Conservation (phyloP, 495 filamentous ascomycete species). For the Penicillium tannophilum region DNA sequence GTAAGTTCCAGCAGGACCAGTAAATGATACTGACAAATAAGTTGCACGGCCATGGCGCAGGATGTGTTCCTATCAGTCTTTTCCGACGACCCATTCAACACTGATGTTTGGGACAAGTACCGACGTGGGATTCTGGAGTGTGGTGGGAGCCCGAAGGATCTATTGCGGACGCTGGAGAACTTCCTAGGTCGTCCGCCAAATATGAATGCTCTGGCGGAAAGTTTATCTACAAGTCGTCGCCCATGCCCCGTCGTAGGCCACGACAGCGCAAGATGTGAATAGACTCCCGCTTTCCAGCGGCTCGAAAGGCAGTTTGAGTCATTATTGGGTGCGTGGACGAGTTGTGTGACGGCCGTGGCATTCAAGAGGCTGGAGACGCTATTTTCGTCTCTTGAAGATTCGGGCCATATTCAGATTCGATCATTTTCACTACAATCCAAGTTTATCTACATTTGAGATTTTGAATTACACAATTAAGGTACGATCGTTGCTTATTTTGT, state of each 20-base stretch:
- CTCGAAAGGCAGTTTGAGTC: no score
- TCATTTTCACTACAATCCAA: no score
- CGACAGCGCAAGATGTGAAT: no score
- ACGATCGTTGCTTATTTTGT: neutral
- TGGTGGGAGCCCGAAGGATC: neutral
- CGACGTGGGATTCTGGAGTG: neutral
- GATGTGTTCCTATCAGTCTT: neutral
- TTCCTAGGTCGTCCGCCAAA: slow-evolving; percentile 1
- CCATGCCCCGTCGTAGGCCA: no score
- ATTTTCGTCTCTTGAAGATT: no score
- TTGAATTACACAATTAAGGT: neutral
- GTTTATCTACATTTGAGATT: neutral
- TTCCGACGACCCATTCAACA: neutral
- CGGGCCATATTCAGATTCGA: no score
- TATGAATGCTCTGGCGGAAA: slow-evolving; percentile 8
- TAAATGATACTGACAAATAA: neutral
- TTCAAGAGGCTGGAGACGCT: no score
- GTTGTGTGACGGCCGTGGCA: no score
- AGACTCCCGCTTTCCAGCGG: no score
- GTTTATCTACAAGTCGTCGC: no score
- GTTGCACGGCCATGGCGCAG: neutral
- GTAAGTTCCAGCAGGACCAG: neutral
- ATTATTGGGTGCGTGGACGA: no score
- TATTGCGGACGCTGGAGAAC: neutral
- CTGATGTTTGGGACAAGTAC: neutral